A percentile compares a stretch with the other conserved stretches of the same genome.
Conservation (phyloP, 1,139 yeast genomes). For the Magnusiomyces ingens region DNA sequence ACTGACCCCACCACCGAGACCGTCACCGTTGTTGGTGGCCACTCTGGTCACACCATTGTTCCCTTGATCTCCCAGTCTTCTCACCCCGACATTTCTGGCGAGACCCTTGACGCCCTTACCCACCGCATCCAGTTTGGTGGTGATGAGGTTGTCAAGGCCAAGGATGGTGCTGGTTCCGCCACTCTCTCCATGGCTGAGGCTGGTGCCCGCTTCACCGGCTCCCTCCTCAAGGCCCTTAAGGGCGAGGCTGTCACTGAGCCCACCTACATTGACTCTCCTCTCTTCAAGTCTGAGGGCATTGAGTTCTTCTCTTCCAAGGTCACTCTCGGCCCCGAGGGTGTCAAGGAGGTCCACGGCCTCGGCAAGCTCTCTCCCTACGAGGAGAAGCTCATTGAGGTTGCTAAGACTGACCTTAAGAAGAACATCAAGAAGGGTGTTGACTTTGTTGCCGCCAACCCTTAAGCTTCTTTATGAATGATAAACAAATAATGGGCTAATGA, state of each 20-base stretch:
- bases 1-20: constrained; percentile 51
- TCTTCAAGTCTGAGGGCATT: constrained; percentile 76
- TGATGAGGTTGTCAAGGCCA: constrained; percentile 98
- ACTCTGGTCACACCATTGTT: constrained; percentile 96
- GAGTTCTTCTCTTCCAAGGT: constrained; percentile 93
- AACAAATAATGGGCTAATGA: not conserved
- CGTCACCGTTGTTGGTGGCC: constrained; percentile 83
- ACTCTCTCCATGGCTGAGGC: constrained; percentile 99
- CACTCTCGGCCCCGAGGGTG: constrained; percentile 84
- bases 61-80: constrained; percentile 79
- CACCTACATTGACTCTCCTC: constrained; percentile 62
- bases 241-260: constrained; percentile 51
- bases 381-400: constrained; percentile 50
- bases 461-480: constrained; percentile 13
- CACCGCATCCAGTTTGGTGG: constrained; percentile 98
- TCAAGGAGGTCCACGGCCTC: constrained; percentile 67
- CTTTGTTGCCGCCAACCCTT: constrained; percentile 42
- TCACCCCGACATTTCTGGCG: constrained; percentile 47
- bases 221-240: constrained; percentile 49
- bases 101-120: constrained; percentile 60
- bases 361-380: constrained; percentile 80
- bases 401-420: constrained; percentile 42
- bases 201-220: constrained; percentile 68
- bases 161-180: constrained; percentile 98
- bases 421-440: constrained; percentile 68